A percentile compares a stretch with the other conserved stretches of the same genome.
phyloP scores from a whole-genome alignment of 495 filamentous ascomycete genomes.

The Lophiostoma macrostomum region DNA sequence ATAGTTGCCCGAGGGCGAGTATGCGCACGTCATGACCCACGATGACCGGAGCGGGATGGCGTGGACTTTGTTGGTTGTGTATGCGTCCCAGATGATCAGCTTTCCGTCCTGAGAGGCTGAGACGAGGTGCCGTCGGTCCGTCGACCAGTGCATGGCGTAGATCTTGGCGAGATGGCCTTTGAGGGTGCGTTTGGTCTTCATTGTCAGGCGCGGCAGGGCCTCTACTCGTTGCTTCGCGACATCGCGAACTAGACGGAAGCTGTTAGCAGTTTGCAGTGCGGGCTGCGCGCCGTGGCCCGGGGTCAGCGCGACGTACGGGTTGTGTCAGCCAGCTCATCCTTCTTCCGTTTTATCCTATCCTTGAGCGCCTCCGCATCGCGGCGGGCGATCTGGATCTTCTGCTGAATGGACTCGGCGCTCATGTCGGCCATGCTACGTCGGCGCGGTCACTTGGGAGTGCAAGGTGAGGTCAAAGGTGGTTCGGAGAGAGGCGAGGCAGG shows the following conservation, averaged over 20 bases:
- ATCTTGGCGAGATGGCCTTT: slow-evolving; percentile 99
- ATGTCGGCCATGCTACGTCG: slow-evolving; percentile 51
- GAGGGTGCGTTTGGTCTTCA: slow-evolving; percentile 91
- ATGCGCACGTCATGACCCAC: slow-evolving; percentile 99
- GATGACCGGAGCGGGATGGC: slow-evolving; percentile 97
- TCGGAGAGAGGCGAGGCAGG: slow-evolving; percentile 18
- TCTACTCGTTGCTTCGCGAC: slow-evolving; percentile 89
- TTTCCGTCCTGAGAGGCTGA: slow-evolving; percentile 99
- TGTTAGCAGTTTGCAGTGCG: slow-evolving; percentile 24
- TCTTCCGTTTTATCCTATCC: slow-evolving; percentile 98
- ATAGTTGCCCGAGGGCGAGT: slow-evolving; percentile 96
- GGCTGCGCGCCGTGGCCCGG: neutral
- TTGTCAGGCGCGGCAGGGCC: slow-evolving; percentile 81
- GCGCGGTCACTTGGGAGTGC: neutral
- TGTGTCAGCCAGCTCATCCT: slow-evolving; percentile 97
- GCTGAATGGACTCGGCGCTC: slow-evolving; percentile 71
- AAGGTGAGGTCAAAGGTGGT: neutral
- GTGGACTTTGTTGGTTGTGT: slow-evolving; percentile 99
- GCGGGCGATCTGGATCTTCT: slow-evolving; percentile 91
- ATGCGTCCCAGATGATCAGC: slow-evolving; percentile 99
- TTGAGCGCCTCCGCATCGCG: slow-evolving; percentile 97
- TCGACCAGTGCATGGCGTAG: slow-evolving; percentile 99
- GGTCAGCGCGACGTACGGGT: slow-evolving; percentile 67
- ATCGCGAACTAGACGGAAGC: slow-evolving; percentile 67
- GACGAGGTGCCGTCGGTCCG: slow-evolving; percentile 94